Conservation (phyloP, 768 basidiomycete species). For the Psilocybe sp. region DNA sequence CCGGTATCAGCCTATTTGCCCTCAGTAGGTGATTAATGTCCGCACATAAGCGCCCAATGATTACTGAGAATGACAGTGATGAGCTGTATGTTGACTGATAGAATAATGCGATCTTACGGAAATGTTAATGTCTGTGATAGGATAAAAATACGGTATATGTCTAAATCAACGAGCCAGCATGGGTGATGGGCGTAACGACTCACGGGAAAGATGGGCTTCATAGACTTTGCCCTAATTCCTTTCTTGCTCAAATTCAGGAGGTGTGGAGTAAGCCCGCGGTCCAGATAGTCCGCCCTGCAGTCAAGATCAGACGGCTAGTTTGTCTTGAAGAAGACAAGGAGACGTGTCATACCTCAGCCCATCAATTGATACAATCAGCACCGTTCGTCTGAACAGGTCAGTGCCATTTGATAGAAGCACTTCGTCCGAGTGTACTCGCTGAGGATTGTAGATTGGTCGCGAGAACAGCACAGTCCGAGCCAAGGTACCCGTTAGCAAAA, state of each 20-base stretch:
- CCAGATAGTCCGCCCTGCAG: conserved; percentile 79
- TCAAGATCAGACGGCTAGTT: conserved; percentile 5
- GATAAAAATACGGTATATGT: conserved; percentile 8
- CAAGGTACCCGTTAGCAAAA: conserved; percentile 41
- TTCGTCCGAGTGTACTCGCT: conserved; percentile 28
- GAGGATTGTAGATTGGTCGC: conserved; percentile 10
- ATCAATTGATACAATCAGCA: conserved; percentile 84
- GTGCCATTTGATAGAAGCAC: conserved; percentile 74
- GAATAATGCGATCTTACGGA: conserved; percentile 51
- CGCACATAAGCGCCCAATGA: conserved; percentile 86
- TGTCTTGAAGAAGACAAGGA: background rate
- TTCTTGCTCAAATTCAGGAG: conserved; percentile 75
- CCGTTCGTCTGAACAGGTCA: conserved; percentile 76
- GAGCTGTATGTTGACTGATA: background rate
- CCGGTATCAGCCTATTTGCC: background rate
- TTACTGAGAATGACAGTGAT: conserved; percentile 46
- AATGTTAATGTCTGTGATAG: conserved; percentile 77
- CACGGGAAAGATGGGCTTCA: conserved; percentile 87
- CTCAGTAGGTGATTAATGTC: background rate
- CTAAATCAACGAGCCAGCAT: background rate
- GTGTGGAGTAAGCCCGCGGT: conserved; percentile 82
- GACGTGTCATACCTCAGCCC: conserved; percentile 59
- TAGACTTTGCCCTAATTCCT: conserved; percentile 84
- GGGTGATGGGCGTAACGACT: too few relatives aligned
- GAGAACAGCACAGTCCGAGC: conserved; percentile 34